A percentile compares a stretch with the other conserved stretches of the same genome.
Evolutionary conservation across 2,329 filamentous ascomycete genomes (phyloP).

Genomic region (Sarocladiaceae sp.): DNA sequence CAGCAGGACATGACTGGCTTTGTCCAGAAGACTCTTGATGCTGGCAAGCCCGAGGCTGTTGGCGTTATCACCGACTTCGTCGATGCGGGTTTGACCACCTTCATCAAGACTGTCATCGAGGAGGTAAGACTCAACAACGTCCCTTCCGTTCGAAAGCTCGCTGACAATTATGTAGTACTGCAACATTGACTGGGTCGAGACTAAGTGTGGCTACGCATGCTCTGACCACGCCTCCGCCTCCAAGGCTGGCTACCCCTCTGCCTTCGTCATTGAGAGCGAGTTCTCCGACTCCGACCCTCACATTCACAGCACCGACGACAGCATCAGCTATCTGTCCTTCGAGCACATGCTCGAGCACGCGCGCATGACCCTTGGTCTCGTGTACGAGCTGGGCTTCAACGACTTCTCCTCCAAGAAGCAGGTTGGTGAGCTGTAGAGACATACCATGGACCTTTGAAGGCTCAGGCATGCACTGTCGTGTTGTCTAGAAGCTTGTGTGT

Average conservation of each 20-base stretch:
- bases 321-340: slow-evolving; percentile 70
- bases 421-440: slow-evolving; percentile 33
- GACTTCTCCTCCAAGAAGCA: slow-evolving; percentile 46
- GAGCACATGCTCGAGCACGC: slow-evolving; percentile 92
- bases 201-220: slow-evolving; percentile 84
- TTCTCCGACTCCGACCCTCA: slow-evolving; percentile 64
- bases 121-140: slow-evolving; percentile 33
- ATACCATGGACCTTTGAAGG: no score
- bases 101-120: slow-evolving; percentile 85
- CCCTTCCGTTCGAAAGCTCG: no score
- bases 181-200: slow-evolving; percentile 79
- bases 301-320: slow-evolving; percentile 68
- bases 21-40: slow-evolving; percentile 75
- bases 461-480: no score
- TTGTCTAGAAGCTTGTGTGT: neutral
- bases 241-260: slow-evolving; percentile 70
- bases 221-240: slow-evolving; percentile 70
- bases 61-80: slow-evolving; percentile 94
- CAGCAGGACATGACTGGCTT: slow-evolving; percentile 98
- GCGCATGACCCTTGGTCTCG: slow-evolving; percentile 75
- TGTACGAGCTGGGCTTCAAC: slow-evolving; percentile 78
- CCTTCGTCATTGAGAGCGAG: slow-evolving; percentile 71
- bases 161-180: slow-evolving; percentile 62
- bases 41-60: slow-evolving; percentile 77
- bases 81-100: slow-evolving; percentile 73